These are phyloP conservation scores for Penicillium odoratum DNA, from an alignment of 495 filamentous ascomycete genomes.

Conservation along the genomic window DNA sequence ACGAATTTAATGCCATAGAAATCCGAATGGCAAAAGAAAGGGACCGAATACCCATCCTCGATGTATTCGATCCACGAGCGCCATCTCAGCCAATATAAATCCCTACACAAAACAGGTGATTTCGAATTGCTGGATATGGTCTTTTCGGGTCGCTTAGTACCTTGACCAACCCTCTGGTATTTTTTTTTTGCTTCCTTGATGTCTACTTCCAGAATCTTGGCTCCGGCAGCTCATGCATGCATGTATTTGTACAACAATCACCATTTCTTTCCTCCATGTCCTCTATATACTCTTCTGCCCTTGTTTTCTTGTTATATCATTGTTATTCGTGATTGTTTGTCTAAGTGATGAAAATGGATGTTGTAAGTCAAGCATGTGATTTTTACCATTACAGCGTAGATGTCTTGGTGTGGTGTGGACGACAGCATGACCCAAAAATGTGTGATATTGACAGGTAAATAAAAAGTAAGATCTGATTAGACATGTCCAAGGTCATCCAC, in stretches of 20 bases:
- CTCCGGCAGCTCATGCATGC: slow-evolving; percentile 44
- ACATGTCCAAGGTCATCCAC: too few relatives aligned
- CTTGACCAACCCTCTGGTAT: slow-evolving; percentile 8
- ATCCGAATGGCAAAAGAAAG: neutral
- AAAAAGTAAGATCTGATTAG: too few relatives aligned
- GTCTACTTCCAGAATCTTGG: slow-evolving; percentile 30
- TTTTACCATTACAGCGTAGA: neutral
- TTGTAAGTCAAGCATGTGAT: slow-evolving; percentile 5
- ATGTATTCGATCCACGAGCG: neutral
- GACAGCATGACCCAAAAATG: too few relatives aligned
- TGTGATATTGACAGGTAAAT: too few relatives aligned
- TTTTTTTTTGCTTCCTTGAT: slow-evolving; percentile 26
- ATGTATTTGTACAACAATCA: slow-evolving; percentile 48
- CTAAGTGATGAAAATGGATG: slow-evolving; percentile 36
- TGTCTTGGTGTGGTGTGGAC: too few relatives aligned
- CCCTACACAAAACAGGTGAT: neutral
- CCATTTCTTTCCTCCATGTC: slow-evolving; percentile 27
- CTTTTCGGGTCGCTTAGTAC: neutral
- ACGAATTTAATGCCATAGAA: neutral
- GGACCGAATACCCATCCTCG: neutral
- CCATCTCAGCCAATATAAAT: slow-evolving; percentile 1
- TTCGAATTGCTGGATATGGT: neutral
- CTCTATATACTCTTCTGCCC: slow-evolving; percentile 21
- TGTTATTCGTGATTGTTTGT: slow-evolving; percentile 30
- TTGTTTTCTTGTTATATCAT: slow-evolving; percentile 17